Conservation (phyloP, 2,329 filamentous ascomycete species). For the Aspergillus puulaauensis region DNA sequence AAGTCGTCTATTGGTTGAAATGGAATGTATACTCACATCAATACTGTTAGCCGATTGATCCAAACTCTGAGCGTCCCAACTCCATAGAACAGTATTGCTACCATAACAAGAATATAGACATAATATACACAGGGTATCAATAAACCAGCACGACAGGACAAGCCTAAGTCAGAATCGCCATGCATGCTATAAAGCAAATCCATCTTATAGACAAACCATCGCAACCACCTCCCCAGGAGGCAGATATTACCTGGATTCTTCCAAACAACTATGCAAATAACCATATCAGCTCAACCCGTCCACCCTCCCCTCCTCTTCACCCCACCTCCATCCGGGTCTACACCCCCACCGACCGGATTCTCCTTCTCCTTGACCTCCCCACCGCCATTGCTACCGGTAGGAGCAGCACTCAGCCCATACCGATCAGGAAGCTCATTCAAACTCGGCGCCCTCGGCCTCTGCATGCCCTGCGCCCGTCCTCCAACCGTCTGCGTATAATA, state of each 20-base stretch:
- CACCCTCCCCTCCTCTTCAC: constrained; percentile 10
- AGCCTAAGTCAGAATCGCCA: background rate
- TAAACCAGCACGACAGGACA: background rate
- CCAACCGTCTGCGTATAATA: constrained; percentile 62
- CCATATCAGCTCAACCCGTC: background rate
- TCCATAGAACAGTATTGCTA: background rate
- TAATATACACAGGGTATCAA: constrained; percentile 20
- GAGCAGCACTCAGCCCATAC: constrained; percentile 29
- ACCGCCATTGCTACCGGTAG: background rate
- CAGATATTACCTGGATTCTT: background rate
- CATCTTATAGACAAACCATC: background rate
- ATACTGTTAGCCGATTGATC: background rate
- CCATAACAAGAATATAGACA: background rate
- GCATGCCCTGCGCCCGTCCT: constrained; percentile 59
- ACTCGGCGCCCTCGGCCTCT: constrained; percentile 61
- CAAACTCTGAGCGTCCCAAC: constrained; percentile 11
- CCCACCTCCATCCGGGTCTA: constrained; percentile 3
- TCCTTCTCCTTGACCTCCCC: constrained; percentile 6
- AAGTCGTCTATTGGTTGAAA: too few relatives aligned
- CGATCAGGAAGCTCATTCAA: constrained; percentile 58
- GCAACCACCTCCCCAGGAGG: constrained; percentile 9
- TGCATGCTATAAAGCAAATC: background rate
- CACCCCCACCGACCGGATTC: background rate
- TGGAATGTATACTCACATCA: too few relatives aligned
- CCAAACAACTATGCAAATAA: background rate